Base-by-base conservation (phyloP, 805 yeast genomes). In the Metschnikowia lochheadii region DNA sequence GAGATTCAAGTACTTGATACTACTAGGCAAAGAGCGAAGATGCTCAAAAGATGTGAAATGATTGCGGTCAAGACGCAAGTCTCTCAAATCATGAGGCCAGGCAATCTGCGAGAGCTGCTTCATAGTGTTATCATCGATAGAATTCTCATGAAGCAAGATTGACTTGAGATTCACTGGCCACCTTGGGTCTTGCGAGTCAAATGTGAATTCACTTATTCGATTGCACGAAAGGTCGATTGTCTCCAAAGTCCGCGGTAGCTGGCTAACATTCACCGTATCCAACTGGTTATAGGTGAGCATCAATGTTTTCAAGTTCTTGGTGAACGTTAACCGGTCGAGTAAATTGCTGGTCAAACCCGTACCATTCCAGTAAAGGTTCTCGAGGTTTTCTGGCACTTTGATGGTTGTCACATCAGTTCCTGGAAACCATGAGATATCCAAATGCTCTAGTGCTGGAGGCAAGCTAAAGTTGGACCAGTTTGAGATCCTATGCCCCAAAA, bases 371-470 rank as follows among this genome's bases (percentile, higher is more conserved):
- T 62, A 71, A 10, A 71, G 47, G 15, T 70, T 65, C 4, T 49
- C 48, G 8, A 69, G 49, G 2, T 56, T 44, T 5, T 49, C 51
- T 1, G 71, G 72, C 1, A 65, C 46, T 0, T 44, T 29, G 15
- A 72, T 51, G 0, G 68, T 60, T 14, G 51, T 40, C n/a, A 67
- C 54, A 40, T 66, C 60, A 2, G 64, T 57, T 7, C 40, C 49
- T 2, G 59, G 54, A 29, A 59, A 59, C 77, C 77, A 72, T 10
- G 76, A 71, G n/a, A 65, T 44, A 49, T 71, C 76, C 35, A 72
- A 51, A 41, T 65, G 65, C 11, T 43, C 49, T 33, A 70, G 53
- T 23, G 46, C 56, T 0, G 50, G 48, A 0, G 76, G 76, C n/a
- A 70, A 58, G 3, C 17, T 23, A 11, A 63, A 56, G 3, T 46